These are phyloP conservation scores for Colletotrichum filicis DNA, from an alignment of 2,329 filamentous ascomycete species.

Conservation along the genomic window DNA sequence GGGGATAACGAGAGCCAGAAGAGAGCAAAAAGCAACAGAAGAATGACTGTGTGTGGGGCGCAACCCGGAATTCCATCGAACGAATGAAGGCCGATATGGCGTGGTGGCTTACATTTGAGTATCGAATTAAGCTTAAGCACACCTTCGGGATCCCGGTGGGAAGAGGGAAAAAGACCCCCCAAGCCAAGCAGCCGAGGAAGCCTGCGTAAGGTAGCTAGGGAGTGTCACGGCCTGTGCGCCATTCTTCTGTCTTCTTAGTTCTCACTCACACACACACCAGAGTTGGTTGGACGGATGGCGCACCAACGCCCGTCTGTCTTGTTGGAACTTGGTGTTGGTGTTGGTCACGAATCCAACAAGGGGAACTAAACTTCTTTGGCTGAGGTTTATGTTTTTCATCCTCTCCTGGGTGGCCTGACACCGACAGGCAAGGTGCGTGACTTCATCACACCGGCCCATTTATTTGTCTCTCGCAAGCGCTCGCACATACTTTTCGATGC, in stretches of 20 bases:
- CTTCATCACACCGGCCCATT: not conserved
- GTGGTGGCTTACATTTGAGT: conserved; percentile 28
- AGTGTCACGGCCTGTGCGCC: conserved; percentile 18
- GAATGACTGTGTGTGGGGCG: conserved; percentile 1
- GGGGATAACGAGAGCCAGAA: not conserved
- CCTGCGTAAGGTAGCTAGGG: not conserved
- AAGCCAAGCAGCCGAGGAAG: conserved; percentile 9
- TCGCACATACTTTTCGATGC: not conserved
- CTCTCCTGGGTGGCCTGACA: not conserved
- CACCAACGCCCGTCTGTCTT: not conserved
- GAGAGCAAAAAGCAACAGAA: not conserved
- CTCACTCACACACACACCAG: too few relatives aligned
- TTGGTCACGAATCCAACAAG: not conserved
- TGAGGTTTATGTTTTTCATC: not conserved
- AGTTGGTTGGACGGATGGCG: not conserved
- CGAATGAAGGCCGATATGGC: conserved; percentile 30
- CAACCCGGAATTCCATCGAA: conserved; percentile 3
- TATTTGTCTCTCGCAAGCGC: not conserved
- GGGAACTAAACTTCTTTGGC: not conserved
- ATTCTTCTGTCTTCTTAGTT: not conserved
- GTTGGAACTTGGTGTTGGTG: not conserved
- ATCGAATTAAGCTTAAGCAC: conserved; percentile 36
- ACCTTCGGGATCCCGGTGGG: conserved; percentile 27
- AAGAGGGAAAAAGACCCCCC: not conserved
- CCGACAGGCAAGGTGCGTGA: not conserved